phyloP scores from a whole-genome alignment of 2,329 filamentous ascomycete species.

The Neophaeococcomyces aloes region DNA sequence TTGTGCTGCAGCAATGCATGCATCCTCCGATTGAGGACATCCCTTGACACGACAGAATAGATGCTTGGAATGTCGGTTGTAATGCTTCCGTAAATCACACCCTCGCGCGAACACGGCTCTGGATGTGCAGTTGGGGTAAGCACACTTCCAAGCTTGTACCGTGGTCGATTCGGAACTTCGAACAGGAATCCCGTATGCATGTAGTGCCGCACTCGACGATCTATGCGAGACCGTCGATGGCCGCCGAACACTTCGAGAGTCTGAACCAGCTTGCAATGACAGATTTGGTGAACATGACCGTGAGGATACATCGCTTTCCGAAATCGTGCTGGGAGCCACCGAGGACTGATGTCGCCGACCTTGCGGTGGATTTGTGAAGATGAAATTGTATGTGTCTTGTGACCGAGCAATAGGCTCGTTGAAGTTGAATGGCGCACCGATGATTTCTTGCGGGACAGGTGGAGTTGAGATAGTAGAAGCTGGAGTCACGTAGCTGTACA shows the following conservation, averaged over 20 bases:
- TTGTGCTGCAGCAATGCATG: conserved; percentile 5
- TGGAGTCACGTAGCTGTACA: conserved; percentile 8
- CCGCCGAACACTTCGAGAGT: neutral
- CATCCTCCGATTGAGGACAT: conserved; percentile 39
- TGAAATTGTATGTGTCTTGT: conserved; percentile 7
- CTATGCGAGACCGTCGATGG: conserved; percentile 12
- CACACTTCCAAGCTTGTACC: conserved; percentile 44
- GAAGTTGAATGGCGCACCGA: conserved; percentile 17
- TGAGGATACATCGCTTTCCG: conserved; percentile 12
- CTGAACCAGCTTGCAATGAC: conserved; percentile 2
- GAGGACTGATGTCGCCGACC: conserved; percentile 16
- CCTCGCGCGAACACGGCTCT: conserved; percentile 47
- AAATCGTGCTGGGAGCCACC: conserved; percentile 14
- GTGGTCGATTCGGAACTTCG: conserved; percentile 10
- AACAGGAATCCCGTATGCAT: conserved; percentile 21
- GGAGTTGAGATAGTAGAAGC: conserved; percentile 17
- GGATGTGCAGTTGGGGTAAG: conserved; percentile 50
- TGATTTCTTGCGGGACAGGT: conserved; percentile 18
- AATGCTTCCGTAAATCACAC: conserved; percentile 53
- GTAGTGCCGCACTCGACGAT: conserved; percentile 19
- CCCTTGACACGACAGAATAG: conserved; percentile 50
- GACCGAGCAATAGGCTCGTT: conserved; percentile 6
- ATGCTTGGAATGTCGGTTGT: conserved; percentile 51
- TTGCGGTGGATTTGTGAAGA: conserved; percentile 10
- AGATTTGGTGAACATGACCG: conserved; percentile 20